Evolutionary conservation across 331 rosid species (phyloP).

Genomic region (Pyrus hybrid): DNA sequence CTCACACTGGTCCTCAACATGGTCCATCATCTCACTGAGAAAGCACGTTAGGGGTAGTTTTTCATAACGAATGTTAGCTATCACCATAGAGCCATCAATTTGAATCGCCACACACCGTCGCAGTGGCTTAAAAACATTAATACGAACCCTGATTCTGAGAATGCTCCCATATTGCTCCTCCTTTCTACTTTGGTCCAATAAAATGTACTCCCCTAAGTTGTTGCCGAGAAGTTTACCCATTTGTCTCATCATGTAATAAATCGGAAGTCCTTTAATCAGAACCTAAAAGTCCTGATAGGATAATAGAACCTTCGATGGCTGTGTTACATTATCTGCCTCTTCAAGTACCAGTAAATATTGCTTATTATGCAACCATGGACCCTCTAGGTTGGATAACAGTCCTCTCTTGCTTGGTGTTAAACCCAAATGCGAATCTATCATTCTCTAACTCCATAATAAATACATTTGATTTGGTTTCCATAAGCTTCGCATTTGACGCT

Average conservation of each 20-base stretch:
- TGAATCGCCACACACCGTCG: not conserved
- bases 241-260: not conserved
- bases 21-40: not conserved
- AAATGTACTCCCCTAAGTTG: not conserved
- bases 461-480: too few relatives aligned
- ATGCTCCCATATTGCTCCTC: too few relatives aligned
- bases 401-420: too few relatives aligned
- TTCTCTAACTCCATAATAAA: too few relatives aligned
- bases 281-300: not conserved
- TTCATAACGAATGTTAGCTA: rapidly evolving
- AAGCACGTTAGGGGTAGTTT: not conserved
- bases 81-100: not conserved
- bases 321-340: not conserved
- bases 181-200: not conserved
- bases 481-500: too few relatives aligned
- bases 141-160: not conserved
- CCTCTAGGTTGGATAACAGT: too few relatives aligned
- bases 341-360: too few relatives aligned
- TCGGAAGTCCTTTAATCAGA: not conserved
- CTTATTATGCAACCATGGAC: not conserved
- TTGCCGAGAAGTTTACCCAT: too few relatives aligned
- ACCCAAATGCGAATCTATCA: too few relatives aligned
- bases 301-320: not conserved
- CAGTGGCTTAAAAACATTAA: too few relatives aligned
- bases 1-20: too few relatives aligned